Evolutionary conservation across 2,329 filamentous ascomycete genomes (phyloP).

Genomic region (Penicillium sp.): DNA sequence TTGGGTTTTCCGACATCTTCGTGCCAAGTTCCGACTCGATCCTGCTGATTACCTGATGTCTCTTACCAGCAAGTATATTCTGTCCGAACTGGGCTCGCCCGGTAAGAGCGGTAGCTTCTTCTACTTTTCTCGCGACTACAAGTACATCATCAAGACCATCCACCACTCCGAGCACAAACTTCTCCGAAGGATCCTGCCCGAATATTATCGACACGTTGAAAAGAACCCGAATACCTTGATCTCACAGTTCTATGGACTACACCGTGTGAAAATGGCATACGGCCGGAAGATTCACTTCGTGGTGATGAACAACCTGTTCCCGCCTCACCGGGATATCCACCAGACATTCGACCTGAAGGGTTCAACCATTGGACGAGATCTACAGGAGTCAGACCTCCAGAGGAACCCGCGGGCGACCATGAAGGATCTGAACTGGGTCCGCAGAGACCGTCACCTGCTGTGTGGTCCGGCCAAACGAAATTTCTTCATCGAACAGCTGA

Average conservation of each 20-base stretch:
- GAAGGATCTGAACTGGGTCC: conserved; percentile 95
- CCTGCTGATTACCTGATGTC: conserved; percentile 98
- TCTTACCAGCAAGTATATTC: conserved; percentile 94
- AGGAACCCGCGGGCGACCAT: conserved; percentile 87
- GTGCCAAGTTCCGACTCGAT: conserved; percentile 81
- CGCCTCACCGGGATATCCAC: conserved; percentile 94
- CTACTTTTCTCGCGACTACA: conserved; percentile 98
- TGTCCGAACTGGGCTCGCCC: conserved; percentile 92
- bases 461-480: conserved; percentile 84
- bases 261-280: conserved; percentile 96
- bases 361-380: conserved; percentile 88
- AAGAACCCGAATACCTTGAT: conserved; percentile 94
- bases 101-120: conserved; percentile 99
- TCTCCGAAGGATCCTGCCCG: conserved; percentile 54
- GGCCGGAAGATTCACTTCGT: conserved; percentile 99
- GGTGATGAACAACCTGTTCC: conserved; percentile 99
- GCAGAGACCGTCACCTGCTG: conserved; percentile 77
- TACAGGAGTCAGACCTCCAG: conserved; percentile 78
- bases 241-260: conserved; percentile 94
- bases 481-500: conserved; percentile 81
- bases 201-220: conserved; percentile 90
- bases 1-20: conserved; percentile 94
- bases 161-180: conserved; percentile 73
- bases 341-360: conserved; percentile 96
- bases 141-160: conserved; percentile 99